These are phyloP conservation scores for Catunica adiposa DNA, from an alignment of 2,329 filamentous ascomycete species.

Conservation along the genomic window DNA sequence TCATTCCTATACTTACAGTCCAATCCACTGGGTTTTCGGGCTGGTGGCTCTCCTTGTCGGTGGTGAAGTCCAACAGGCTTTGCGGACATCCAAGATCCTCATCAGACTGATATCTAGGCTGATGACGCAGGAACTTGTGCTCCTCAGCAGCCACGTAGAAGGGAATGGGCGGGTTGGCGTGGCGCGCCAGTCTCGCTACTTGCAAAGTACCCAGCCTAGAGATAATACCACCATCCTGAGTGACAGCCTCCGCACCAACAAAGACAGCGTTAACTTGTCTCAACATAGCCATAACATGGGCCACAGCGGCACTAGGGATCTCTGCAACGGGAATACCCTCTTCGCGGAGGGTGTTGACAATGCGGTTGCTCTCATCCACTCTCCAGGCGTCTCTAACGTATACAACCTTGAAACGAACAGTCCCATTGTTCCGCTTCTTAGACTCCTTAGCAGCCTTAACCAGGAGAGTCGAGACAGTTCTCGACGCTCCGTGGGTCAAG, in stretches of 20 bases:
- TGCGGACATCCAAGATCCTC: conserved; percentile 67
- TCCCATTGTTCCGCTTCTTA: conserved; percentile 35
- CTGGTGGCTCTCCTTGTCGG: conserved; percentile 30
- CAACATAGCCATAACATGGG: conserved; percentile 49
- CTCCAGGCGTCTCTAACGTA: conserved; percentile 49
- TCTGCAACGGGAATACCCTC: conserved; percentile 65
- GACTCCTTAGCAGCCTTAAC: conserved; percentile 37
- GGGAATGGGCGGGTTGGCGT: conserved; percentile 40
- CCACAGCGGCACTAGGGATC: conserved; percentile 45
- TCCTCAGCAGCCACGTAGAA: conserved; percentile 90
- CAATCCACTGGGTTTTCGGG: conserved; percentile 49
- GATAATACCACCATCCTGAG: conserved; percentile 86
- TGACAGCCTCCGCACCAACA: conserved; percentile 67
- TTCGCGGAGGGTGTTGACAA: conserved; percentile 53
- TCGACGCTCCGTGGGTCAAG: conserved; percentile 77
- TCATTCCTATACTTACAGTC: conserved; percentile 34
- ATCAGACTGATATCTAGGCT: conserved; percentile 48
- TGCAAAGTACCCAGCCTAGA: conserved; percentile 75
- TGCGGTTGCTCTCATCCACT: conserved; percentile 46
- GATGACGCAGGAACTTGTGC: conserved; percentile 82
- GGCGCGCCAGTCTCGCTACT: conserved; percentile 63
- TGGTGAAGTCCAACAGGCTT: conserved; percentile 56
- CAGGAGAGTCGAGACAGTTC: conserved; percentile 67
- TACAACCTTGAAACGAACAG: conserved; percentile 63
- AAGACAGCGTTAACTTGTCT: conserved; percentile 49